Base-by-base conservation (phyloP, 257 asterid genomes). In the Solanum arcanum region DNA sequence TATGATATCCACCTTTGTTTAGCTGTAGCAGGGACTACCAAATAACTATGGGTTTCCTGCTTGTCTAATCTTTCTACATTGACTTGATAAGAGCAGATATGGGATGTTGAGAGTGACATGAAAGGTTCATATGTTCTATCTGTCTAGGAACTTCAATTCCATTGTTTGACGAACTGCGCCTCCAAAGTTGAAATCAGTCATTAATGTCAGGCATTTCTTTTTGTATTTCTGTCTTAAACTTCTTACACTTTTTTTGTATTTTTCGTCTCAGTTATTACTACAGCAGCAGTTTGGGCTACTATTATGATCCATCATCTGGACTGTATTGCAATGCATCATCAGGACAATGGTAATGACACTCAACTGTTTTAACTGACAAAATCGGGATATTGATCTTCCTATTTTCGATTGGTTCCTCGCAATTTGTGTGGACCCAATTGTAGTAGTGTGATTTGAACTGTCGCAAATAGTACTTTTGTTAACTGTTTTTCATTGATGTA, bases 301-400 rank as follows among this genome's bases (percentile, higher is more conserved):
- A 96, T 83, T 97, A 97, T 35, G 99, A 97, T 88, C 96, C 99
- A 46, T 91, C 98, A 70, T 90, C 99, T 2, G 98, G 99, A 86
- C 91, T 94, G 20, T 97, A 95, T 83, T 95, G 98, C 91, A 78
- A 86, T 90, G 99, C 99, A 44, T 90, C 96, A 75, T 89, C 99
- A 35, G 98, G 99, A 77, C 93, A 37, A 92, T 97, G 99, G 99
- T 97, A 91, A 90, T 86, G 80, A 29, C 41, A 81, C 33, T 78
- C 27, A 78, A 46, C 41, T 76, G 37, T 74, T 75, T 75, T 41
- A 21, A n/a, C 56, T 39, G 56, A 23, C 56, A 23, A 42, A 41
- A 15, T 76, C 37, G 14, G 83, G 37, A 76, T 77, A 44, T 15
- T 4, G 70, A 25, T 12, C 21, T 44, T 25, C 56, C 64, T 44